Base-by-base conservation (phyloP, 2,329 filamentous ascomycete genomes). In the Penicillium concentricum region DNA sequence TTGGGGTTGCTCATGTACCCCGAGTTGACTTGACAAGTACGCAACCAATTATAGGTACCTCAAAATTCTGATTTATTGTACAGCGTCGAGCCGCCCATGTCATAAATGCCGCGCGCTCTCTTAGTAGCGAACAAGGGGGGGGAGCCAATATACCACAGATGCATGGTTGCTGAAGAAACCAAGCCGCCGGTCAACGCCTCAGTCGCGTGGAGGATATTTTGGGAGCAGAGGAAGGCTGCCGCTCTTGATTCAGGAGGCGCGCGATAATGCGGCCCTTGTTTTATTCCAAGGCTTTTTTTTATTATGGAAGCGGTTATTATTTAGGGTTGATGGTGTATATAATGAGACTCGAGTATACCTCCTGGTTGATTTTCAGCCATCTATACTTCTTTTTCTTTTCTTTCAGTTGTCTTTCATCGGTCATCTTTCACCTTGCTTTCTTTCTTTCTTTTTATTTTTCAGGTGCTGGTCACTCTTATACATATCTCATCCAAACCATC, bases 191-290 rank as follows among this genome's bases (percentile, higher is more conserved):
- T 20, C 20, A 3, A 42, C 48, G 54, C 41, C 48, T 28, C 28
- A 28, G 5, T 44, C 34, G 46, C 9, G 28, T 32, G 44, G 43
- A 12, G 12, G 15, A 28, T 38, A 53, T 44, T 37, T 38, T 26
- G 4, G 41, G 26, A 45, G 2, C 15, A 4, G 16, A 26, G 20
- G 2, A 35, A 24, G 24, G 30, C 18, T 20, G 8, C 3, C 12
- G 5, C 30, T 32, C 26, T 5, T 28, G 56, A 55, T 51, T 50
- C 56, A 59, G 56, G 58, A 53, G 46, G 59, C 59, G 59, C 65
- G 63, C 65, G 38, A 39, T 22, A 39, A 39, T 39, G 18, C 1
- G 63, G 39, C 58, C 32, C n/a, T 9, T 39, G 37, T 49, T 43
- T 56, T 42, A 32, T 28, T 13, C 18, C 16, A 41, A 18, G 39